phyloP scores from a whole-genome alignment of 768 basidiomycete species.

The Kwoniella newhampshirensis region DNA sequence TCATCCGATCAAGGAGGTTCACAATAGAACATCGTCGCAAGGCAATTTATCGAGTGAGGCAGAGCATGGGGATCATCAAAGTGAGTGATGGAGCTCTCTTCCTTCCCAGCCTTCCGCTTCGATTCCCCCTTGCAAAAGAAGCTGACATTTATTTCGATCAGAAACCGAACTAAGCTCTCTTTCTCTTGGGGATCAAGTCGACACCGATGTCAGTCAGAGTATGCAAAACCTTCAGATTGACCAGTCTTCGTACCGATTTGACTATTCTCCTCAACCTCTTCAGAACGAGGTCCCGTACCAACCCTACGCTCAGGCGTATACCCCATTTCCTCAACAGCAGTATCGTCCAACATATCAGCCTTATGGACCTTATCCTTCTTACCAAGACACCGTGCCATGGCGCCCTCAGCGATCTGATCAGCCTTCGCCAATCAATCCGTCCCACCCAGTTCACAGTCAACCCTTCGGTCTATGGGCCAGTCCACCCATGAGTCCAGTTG shows the following conservation, averaged over 20 bases:
- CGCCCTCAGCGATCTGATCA: constrained; percentile 1
- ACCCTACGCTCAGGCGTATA: background rate
- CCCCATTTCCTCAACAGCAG: constrained; percentile 2
- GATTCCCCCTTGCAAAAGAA: no score
- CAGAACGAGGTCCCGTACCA: constrained; percentile 10
- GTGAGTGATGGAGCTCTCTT: no score
- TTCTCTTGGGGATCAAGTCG: constrained; percentile 1
- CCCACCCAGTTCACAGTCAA: background rate
- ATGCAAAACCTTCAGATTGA: constrained; percentile 11
- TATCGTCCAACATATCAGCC: constrained; percentile 1
- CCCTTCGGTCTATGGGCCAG: constrained; percentile 15
- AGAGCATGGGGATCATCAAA: no score
- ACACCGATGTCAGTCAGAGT: background rate
- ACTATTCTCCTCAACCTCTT: constrained; percentile 2
- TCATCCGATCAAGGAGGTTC: background rate
- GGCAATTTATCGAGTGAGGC: background rate
- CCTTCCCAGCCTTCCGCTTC: no score
- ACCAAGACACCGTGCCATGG: constrained; percentile 1
- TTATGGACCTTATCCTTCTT: constrained; percentile 12
- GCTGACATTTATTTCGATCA: no score
- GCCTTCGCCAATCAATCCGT: constrained; percentile 6
- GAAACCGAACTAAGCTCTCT: no score
- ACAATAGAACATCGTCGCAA: background rate
- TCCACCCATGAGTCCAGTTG: constrained; percentile 27
- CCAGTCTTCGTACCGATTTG: no score